phyloP scores from a whole-genome alignment of 257 asterid genomes.

The Solanum pinnatisectum region DNA sequence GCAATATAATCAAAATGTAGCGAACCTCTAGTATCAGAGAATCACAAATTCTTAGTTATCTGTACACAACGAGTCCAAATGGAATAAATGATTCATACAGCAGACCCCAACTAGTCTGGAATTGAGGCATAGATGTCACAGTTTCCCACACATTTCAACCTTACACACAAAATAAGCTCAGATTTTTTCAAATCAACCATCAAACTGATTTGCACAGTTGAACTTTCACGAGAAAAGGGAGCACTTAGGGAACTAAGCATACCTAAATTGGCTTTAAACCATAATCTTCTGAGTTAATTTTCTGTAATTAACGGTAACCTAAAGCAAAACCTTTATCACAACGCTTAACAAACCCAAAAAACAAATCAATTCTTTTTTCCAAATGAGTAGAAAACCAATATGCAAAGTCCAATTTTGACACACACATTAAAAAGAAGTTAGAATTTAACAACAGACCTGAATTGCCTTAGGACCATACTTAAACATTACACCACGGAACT shows the following conservation, averaged over 20 bases:
- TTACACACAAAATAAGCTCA: background rate
- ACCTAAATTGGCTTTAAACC: background rate
- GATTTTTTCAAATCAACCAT: background rate
- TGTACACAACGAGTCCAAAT: background rate
- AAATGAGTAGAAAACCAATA: background rate
- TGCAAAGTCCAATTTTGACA: background rate
- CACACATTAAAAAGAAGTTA: background rate
- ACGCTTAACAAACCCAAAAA: background rate
- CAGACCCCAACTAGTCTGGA: background rate
- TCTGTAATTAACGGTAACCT: background rate
- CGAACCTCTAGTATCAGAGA: background rate
- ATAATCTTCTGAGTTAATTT: background rate
- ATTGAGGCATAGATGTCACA: background rate
- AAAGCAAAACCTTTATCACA: background rate
- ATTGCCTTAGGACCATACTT: conserved; percentile 71
- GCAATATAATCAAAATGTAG: background rate
- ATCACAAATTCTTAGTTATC: background rate
- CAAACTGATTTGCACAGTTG: background rate
- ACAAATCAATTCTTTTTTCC: background rate
- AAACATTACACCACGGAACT: conserved; percentile 75
- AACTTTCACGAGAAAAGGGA: background rate
- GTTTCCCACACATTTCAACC: background rate
- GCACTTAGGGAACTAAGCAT: background rate
- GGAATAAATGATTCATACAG: background rate
- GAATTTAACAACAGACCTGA: conserved; percentile 40